These are phyloP conservation scores for Stagonosporopsis rhizophila DNA, from an alignment of 2,329 filamentous ascomycete species.

Conservation along the genomic window DNA sequence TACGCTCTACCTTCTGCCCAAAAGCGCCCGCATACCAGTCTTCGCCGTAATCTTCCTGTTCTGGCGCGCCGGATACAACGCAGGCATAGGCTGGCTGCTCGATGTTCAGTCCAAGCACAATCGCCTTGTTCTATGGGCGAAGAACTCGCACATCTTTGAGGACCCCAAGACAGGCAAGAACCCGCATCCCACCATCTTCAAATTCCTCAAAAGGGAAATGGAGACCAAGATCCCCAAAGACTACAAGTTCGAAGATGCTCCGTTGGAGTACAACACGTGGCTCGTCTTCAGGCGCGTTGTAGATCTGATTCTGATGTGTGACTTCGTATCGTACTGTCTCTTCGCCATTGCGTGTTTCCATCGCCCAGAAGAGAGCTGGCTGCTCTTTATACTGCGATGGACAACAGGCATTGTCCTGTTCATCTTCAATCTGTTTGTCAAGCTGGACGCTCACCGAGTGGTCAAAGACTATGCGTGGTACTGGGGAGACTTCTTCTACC, in stretches of 20 bases:
- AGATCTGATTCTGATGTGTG: constrained; percentile 97
- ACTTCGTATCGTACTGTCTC: constrained; percentile 95
- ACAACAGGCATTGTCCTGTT: constrained; percentile 77
- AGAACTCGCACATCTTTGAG: constrained; percentile 85
- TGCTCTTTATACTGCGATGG: constrained; percentile 80
- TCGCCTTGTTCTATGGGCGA: constrained; percentile 85
- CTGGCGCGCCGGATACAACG: constrained; percentile 92
- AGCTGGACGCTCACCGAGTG: constrained; percentile 94
- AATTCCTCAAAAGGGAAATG: constrained; percentile 83
- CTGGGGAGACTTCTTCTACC: constrained; percentile 99
- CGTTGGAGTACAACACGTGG: constrained; percentile 99
- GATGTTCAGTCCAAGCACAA: constrained; percentile 89
- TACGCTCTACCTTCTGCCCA: constrained; percentile 75
- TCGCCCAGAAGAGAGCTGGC: constrained; percentile 74
- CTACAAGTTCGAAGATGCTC: constrained; percentile 91
- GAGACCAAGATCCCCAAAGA: constrained; percentile 94
- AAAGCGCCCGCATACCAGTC: constrained; percentile 71
- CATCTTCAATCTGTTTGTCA: constrained; percentile 97
- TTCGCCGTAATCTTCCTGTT: constrained; percentile 87
- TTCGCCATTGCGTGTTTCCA: constrained; percentile 90
- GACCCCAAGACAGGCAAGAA: constrained; percentile 81
- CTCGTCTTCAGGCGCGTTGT: constrained; percentile 93
- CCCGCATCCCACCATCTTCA: constrained; percentile 81
- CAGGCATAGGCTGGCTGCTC: constrained; percentile 89
- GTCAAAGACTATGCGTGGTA: constrained; percentile 99